Evolutionary conservation across 495 filamentous ascomycete species (phyloP).

Genomic region (Lasiosphaeria ovina): DNA sequence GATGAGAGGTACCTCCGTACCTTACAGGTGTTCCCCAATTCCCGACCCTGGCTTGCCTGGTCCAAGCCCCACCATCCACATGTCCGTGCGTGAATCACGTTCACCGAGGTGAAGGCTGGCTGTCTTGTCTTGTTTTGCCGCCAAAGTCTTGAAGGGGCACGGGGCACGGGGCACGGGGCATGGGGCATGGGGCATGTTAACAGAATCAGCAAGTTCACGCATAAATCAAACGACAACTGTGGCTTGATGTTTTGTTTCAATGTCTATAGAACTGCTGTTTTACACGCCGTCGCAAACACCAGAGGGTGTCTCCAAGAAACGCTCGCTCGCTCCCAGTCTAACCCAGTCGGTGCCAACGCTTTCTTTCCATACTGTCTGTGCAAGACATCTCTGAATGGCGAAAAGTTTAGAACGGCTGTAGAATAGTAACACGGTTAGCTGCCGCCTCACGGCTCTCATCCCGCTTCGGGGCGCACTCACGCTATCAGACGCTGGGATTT

Average conservation of each 20-base stretch:
- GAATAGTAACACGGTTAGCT: neutral
- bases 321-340: neutral
- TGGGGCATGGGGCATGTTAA: too few relatives aligned
- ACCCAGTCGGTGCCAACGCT: neutral
- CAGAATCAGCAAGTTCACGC: too few relatives aligned
- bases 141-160: too few relatives aligned
- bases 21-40: slow-evolving; percentile 3
- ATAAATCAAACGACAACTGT: neutral
- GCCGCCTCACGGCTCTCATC: slow-evolving; percentile 6
- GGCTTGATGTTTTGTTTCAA: neutral
- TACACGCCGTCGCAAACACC: slow-evolving; percentile 18
- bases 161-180: too few relatives aligned
- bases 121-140: too few relatives aligned
- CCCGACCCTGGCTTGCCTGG: neutral
- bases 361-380: neutral
- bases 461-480: neutral
- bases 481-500: neutral
- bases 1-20: neutral
- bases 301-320: slow-evolving; percentile 1
- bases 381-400: neutral
- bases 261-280: slow-evolving; percentile 24
- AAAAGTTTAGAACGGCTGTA: slow-evolving; percentile 3
- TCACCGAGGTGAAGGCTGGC: neutral
- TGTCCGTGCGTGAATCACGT: neutral
- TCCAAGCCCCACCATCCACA: neutral